These are phyloP conservation scores for Venturia nashicola DNA, from an alignment of 2,329 filamentous ascomycete genomes.

Conservation along the genomic window DNA sequence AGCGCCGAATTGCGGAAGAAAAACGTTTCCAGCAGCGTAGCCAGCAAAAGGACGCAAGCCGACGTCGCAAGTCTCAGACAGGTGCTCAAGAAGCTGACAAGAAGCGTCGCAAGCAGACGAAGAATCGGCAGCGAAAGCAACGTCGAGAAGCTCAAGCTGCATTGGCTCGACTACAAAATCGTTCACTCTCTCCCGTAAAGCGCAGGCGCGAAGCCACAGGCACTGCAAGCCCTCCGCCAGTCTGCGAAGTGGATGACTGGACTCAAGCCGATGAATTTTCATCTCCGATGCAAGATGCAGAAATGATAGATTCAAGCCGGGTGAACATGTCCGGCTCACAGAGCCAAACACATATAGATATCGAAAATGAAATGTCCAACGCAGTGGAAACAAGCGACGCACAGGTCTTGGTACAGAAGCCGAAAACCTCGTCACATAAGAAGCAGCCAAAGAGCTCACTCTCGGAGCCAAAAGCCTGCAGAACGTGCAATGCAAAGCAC, in stretches of 20 bases:
- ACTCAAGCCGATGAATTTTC: not conserved
- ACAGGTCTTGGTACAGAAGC: not conserved
- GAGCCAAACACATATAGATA: not conserved
- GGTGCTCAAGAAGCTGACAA: not conserved
- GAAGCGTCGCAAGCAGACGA: not conserved
- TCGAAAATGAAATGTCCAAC: not conserved
- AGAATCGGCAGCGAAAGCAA: not conserved
- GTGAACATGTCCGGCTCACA: not conserved
- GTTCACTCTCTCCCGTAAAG: not conserved
- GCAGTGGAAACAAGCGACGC: not conserved
- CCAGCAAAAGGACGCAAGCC: not conserved
- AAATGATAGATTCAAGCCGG: not conserved
- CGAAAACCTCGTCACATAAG: not conserved
- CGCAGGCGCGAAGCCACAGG: not conserved
- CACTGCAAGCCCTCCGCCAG: not conserved
- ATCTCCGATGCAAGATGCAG: not conserved
- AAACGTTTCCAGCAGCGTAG: not conserved
- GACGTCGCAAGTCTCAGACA: not conserved
- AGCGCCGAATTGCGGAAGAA: not conserved
- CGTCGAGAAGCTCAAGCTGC: not conserved
- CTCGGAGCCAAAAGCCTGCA: not conserved
- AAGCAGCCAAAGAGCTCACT: not conserved
- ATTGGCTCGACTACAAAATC: not conserved
- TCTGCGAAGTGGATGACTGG: not conserved
- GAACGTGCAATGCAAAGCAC: not conserved